phyloP scores from a whole-genome alignment of 2,329 filamentous ascomycete genomes.

The Polytolypa hystricis region DNA sequence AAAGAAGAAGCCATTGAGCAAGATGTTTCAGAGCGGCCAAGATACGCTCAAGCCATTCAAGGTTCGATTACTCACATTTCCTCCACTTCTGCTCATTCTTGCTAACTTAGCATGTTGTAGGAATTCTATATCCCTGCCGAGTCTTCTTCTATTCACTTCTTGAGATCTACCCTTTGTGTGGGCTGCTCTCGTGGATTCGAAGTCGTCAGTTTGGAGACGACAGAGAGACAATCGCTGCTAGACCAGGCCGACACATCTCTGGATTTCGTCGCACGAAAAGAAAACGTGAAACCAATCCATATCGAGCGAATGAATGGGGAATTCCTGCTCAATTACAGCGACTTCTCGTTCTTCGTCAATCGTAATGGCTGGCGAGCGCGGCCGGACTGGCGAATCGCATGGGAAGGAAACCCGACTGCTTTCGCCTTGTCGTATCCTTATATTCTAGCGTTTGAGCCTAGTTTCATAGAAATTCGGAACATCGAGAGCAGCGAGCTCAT shows the following conservation, averaged over 20 bases:
- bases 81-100: not conserved
- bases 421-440: conserved; percentile 96
- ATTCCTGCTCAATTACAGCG: conserved; percentile 94
- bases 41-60: conserved; percentile 95
- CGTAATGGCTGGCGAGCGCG: conserved; percentile 93
- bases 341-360: conserved; percentile 99
- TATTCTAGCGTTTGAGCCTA: conserved; percentile 92
- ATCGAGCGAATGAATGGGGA: conserved; percentile 96
- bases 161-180: conserved; percentile 92
- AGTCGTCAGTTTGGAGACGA: conserved; percentile 88
- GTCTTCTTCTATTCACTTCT: conserved; percentile 95
- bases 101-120: conserved; percentile 22
- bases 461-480: conserved; percentile 92
- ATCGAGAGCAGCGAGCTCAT: conserved; percentile 86
- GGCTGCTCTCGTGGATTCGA: conserved; percentile 94
- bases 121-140: conserved; percentile 98
- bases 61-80: conserved; percentile 24
- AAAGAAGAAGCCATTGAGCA: conserved; percentile 89
- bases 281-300: conserved; percentile 88
- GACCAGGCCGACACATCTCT: conserved; percentile 96
- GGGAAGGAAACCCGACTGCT: conserved; percentile 84
- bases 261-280: conserved; percentile 89
- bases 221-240: conserved; percentile 94
- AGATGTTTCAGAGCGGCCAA: conserved; percentile 88
- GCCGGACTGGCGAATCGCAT: conserved; percentile 93